Evolutionary conservation across 2,329 filamentous ascomycete genomes (phyloP).

Genomic region (Colletotrichum godetiae): DNA sequence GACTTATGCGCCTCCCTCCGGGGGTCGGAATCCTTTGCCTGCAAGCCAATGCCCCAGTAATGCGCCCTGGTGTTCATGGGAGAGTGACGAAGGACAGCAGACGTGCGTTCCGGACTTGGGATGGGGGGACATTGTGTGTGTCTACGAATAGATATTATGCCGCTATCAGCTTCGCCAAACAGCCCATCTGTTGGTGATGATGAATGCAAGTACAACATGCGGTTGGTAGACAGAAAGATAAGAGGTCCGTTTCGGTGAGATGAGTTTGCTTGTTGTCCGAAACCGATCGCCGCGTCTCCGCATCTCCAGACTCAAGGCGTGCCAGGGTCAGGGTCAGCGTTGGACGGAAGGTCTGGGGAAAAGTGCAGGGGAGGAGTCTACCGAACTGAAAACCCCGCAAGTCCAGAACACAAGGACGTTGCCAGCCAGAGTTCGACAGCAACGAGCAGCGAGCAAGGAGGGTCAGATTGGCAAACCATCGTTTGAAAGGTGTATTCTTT

Average conservation of each 20-base stretch:
- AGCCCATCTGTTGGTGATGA: not conserved
- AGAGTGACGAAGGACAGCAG: slow-evolving; percentile 16
- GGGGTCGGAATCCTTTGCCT: not conserved
- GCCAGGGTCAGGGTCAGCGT: not conserved
- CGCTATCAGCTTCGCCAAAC: slow-evolving; percentile 12
- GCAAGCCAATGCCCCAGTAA: slow-evolving; percentile 14
- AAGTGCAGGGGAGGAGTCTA: slow-evolving; percentile 1
- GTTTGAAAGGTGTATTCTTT: not conserved
- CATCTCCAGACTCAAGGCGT: slow-evolving; percentile 16
- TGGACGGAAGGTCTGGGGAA: slow-evolving; percentile 15
- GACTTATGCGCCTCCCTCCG: slow-evolving; percentile 30
- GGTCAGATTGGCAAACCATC: not conserved
- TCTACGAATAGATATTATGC: not conserved
- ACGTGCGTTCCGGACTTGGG: slow-evolving; percentile 23
- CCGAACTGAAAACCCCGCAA: slow-evolving; percentile 22
- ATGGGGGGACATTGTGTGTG: slow-evolving; percentile 5
- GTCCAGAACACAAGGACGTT: slow-evolving; percentile 11
- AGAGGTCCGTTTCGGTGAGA: slow-evolving; percentile 4
- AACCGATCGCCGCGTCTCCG: slow-evolving; percentile 18
- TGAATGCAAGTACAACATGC: slow-evolving; percentile 14
- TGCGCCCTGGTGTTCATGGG: slow-evolving; percentile 9
- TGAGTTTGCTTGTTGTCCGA: slow-evolving; percentile 17
- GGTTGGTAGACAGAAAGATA: not conserved
- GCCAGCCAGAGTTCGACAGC: slow-evolving; percentile 5
- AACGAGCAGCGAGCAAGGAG: slow-evolving; percentile 1